Evolutionary conservation across 1,284 basidiomycete species (phyloP).

Genomic region (Ustilago curta): DNA sequence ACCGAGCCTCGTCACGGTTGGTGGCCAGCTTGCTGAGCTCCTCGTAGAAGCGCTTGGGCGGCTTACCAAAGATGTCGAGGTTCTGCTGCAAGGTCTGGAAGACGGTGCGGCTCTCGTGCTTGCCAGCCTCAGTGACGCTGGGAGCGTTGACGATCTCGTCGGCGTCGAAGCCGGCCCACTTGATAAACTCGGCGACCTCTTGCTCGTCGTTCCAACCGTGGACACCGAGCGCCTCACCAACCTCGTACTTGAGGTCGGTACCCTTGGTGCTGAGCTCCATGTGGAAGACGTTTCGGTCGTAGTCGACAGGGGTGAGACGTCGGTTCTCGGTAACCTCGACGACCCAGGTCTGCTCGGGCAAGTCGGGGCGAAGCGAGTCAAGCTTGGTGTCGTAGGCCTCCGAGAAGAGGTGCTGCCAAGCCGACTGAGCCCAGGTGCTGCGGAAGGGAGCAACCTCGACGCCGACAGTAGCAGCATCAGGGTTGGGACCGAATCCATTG

Average conservation of each 20-base stretch:
- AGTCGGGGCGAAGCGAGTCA: constrained; percentile 77
- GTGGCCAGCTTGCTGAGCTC: constrained; percentile 84
- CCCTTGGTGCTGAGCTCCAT: constrained; percentile 92
- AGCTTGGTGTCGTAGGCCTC: constrained; percentile 65
- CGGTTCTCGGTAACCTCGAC: constrained; percentile 93
- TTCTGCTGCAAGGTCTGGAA: constrained; percentile 97
- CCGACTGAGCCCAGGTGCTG: constrained; percentile 65
- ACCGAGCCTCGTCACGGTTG: constrained; percentile 79
- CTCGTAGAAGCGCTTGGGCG: constrained; percentile 94
- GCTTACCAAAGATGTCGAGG: constrained; percentile 94
- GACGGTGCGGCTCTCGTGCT: constrained; percentile 83
- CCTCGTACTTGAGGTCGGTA: constrained; percentile 92
- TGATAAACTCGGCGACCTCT: constrained; percentile 89
- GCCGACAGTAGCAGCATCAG: constrained; percentile 52
- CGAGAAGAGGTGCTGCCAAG: constrained; percentile 68
- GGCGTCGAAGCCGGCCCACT: constrained; percentile 89
- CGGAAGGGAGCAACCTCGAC: constrained; percentile 50
- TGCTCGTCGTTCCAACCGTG: constrained; percentile 96
- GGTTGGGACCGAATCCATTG: constrained; percentile 60
- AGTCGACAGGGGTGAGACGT: constrained; percentile 91
- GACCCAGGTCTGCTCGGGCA: constrained; percentile 89
- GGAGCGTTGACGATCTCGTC: constrained; percentile 85
- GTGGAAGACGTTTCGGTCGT: constrained; percentile 99
- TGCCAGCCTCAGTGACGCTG: constrained; percentile 70
- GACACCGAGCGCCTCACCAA: constrained; percentile 95